Percentiles rank a stretch among this genome's conserved stretches.
Evolutionary conservation across 2,329 filamentous ascomycete genomes (phyloP).

Genomic region (Penicillium expansum): DNA sequence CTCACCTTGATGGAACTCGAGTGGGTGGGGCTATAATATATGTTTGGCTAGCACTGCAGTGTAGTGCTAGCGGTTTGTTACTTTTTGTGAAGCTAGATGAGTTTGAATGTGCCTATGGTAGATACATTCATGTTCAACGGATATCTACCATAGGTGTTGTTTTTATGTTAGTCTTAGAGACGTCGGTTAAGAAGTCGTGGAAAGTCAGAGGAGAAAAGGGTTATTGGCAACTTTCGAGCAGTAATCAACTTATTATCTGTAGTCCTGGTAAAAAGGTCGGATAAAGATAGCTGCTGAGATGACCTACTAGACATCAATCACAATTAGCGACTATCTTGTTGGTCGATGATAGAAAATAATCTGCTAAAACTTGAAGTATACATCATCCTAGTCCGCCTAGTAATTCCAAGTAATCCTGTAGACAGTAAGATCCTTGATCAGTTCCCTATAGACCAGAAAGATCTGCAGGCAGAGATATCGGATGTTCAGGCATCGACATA

Average conservation of each 20-base stretch:
- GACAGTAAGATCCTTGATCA: not conserved
- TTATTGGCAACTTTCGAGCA: not conserved
- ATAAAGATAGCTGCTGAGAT: not conserved
- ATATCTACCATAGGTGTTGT: not conserved
- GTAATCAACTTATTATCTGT: not conserved
- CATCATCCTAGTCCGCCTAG: not conserved
- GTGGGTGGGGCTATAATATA: not conserved
- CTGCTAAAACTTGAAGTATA: not conserved
- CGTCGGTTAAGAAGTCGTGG: not conserved
- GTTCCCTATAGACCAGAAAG: not conserved
- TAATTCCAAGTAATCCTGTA: not conserved
- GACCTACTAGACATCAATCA: not conserved
- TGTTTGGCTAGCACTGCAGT: not conserved
- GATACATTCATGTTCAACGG: not conserved
- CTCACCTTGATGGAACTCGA: conserved; percentile 9
- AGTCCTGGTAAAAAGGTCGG: not conserved
- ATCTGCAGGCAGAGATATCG: not conserved
- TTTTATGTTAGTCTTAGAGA: not conserved
- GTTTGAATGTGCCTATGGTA: not conserved
- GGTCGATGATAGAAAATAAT: not conserved
- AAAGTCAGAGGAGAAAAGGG: not conserved
- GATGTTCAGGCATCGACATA: not conserved
- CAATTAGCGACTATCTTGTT: not conserved
- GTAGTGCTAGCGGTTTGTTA: not conserved
- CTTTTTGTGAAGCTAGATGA: not conserved